phyloP scores from a whole-genome alignment of 2,329 filamentous ascomycete genomes.

The Phaeophleospora eucalypticola region DNA sequence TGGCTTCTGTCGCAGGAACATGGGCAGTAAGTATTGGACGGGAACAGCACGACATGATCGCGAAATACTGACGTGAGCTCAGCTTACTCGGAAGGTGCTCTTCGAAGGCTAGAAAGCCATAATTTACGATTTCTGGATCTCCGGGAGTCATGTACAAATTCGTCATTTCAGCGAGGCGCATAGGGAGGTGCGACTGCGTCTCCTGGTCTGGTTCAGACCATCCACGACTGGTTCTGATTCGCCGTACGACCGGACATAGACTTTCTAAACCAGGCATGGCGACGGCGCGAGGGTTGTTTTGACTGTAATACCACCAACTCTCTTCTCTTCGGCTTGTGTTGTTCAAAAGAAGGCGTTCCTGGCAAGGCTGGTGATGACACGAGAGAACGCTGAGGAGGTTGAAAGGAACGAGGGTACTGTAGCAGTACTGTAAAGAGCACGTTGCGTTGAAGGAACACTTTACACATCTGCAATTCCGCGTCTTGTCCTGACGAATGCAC shows the following conservation, averaged over 20 bases:
- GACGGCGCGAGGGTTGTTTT: not conserved
- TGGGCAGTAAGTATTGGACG: constrained; percentile 74
- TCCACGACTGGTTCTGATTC: not conserved
- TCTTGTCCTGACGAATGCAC: too few species aligned
- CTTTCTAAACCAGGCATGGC: not conserved
- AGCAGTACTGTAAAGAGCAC: too few species aligned
- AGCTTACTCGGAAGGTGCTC: constrained; percentile 25
- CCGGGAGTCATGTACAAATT: not conserved
- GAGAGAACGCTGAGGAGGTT: too few species aligned
- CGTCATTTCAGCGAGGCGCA: not conserved
- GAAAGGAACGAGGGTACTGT: too few species aligned
- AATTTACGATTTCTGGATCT: not conserved
- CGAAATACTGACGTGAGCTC: constrained; percentile 6
- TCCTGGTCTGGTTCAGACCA: too few species aligned
- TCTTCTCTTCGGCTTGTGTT: not conserved
- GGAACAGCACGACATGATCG: not conserved
- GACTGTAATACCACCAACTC: not conserved
- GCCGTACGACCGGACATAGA: not conserved
- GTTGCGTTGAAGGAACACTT: too few species aligned
- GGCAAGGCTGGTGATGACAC: not conserved
- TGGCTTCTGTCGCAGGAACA: constrained; percentile 74
- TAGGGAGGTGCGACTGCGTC: not conserved
- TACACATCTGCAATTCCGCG: too few species aligned
- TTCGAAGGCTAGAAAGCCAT: constrained; percentile 14
- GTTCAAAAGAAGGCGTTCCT: not conserved